Evolutionary conservation across 495 filamentous ascomycete species (phyloP), one percentile per base, ranked within the genome.

Genomic region (Aspergillus indologenus): DNA sequence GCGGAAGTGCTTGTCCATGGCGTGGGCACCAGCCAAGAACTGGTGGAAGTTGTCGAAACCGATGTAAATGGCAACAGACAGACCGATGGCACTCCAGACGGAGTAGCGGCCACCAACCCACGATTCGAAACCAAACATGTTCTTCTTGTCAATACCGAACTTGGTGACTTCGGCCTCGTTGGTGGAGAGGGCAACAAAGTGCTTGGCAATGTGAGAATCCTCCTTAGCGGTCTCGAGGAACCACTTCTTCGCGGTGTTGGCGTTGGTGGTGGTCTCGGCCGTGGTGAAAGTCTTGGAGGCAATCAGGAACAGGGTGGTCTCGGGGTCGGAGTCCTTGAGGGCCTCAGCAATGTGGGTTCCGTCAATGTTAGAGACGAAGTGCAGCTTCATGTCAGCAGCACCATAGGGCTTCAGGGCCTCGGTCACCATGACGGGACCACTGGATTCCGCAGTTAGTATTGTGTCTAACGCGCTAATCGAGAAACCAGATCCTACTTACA

Each of bases 241-340:
- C 95, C 94, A 98, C 53, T 80, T 70, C 85, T 98, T 98, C 40
- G 94, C 94, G 44, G 89, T 88, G 81, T 95, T 96, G 71, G 94
- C 95, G 73, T 98, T 98, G 54, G 94, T 97, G 42, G 79, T 87
- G 49, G 94, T 98, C 83, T 98, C 94, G 50, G 94, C 94, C 7
- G 94, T 98, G 58, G 94, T 98, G 81, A 98, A 98, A 56, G 94
- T 98, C 85, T 98, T 98, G 73, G 93, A 97, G 51, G 94, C 94
- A 68, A 98, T 84, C 64, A 98, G 81, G 87, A 98, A 98, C 54
- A 98, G 86, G 26, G 93, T 97, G 46, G 95, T 97, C 79, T 98
- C 94, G 18, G 94, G 92, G 72, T 98, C 83, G 1, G 92, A 93
- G 72, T 86, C 69, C 69, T 86, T 87, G 18, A 98, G 84, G 49